Conservation (phyloP, 2,329 filamentous ascomycete genomes). For the Daldinia sp. region DNA sequence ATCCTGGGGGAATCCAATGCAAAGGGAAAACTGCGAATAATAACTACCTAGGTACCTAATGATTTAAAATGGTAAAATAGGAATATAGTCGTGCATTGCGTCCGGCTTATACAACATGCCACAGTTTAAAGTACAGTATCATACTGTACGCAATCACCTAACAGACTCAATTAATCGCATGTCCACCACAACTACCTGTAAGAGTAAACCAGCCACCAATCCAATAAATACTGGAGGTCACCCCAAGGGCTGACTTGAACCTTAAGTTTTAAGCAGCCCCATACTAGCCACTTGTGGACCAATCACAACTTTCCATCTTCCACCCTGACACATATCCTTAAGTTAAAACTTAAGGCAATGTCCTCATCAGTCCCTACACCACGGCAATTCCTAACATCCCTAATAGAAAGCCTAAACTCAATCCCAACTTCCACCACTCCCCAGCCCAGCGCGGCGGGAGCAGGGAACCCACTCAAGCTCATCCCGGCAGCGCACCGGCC, state of each 20-base stretch:
- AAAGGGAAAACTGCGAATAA: neutral
- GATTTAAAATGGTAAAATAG: neutral
- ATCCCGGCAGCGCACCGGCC: conserved; percentile 59
- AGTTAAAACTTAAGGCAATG: too few species aligned
- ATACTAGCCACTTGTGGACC: too few species aligned
- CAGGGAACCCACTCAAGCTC: conserved; percentile 52
- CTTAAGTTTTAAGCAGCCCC: too few species aligned
- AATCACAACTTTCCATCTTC: too few species aligned
- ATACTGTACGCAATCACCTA: conserved; percentile 26
- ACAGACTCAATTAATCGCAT: neutral
- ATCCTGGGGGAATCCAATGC: neutral
- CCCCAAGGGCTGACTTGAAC: too few species aligned
- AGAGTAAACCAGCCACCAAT: neutral
- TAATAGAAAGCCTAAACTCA: conserved; percentile 59
- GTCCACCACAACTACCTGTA: neutral
- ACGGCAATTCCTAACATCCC: conserved; percentile 61
- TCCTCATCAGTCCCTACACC: conserved; percentile 54
- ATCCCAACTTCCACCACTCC: conserved; percentile 46
- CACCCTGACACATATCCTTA: too few species aligned
- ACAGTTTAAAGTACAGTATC: conserved; percentile 31
- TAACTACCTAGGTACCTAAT: neutral
- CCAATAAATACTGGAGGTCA: too few species aligned
- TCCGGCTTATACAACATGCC: neutral
- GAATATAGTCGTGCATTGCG: neutral
- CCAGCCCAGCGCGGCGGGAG: conserved; percentile 27